Base-by-base conservation (phyloP, 768 basidiomycete species). In the Phanerochaete carnosa region DNA sequence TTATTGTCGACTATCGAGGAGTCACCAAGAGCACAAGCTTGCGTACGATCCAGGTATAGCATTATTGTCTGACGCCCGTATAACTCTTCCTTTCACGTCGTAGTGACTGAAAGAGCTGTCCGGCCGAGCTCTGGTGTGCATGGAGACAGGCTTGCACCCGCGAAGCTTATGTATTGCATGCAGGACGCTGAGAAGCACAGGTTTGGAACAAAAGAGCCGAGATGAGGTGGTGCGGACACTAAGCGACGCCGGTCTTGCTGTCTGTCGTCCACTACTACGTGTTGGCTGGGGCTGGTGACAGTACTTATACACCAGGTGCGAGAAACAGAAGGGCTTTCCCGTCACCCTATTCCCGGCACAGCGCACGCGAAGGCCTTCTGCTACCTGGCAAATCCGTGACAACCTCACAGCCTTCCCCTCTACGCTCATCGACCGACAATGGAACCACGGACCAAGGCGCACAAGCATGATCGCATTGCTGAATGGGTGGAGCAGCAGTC, bases 401-500 rank as follows among this genome's bases (percentile, higher is more conserved):
- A 35, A 35, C 8, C 33, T 15, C 33, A 35, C 33, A 35, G 33
- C 33, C 33, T 35, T 19, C 19, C 19, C 19, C 8, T 19, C 11
- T 19, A 19, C 39, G 5, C 39, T 19, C 39, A 43, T 19, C 51
- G 32, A 16, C 51, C 33, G 15, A 22, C 23, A 9, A 55, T 55
- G 54, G 54, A 55, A 3, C 23, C 23, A 11, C 23, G 25, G 33
- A 7, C 52, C 52, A 28, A 37, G 25, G 23, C 54, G 54, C 37
- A 23, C 37, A 55, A 55, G 54, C 46, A 51, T 22, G 62, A 66
- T 26, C 67, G 69, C 43, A 68, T 66, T 30, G 61, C 62, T 11
- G 62, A 55, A 56, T 68, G 69, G 67, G 69, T 70, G 29, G 45
- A 63, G 45, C 58, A 67, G 25, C 69, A 70, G 56, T 55, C 37